phyloP scores from a whole-genome alignment of 2,329 filamentous ascomycete genomes.

The Cladobotryum mycophilum region DNA sequence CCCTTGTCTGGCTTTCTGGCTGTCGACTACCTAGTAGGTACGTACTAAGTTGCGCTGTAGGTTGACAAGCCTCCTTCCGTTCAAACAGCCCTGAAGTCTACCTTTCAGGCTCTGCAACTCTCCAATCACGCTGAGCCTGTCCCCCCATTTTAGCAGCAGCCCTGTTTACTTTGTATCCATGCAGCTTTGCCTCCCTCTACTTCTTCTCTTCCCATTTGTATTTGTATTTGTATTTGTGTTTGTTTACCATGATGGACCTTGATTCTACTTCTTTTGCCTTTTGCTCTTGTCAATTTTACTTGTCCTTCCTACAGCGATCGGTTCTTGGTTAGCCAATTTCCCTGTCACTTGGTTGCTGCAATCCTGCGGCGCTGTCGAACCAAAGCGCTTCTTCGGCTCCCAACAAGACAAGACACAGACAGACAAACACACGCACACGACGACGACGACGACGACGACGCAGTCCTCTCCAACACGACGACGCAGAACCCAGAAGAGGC shows the following conservation, averaged over 20 bases:
- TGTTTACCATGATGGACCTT: no score
- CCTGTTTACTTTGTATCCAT: not conserved
- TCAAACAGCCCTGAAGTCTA: not conserved
- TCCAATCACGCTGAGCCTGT: not conserved
- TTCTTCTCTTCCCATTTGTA: no score
- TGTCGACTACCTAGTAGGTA: no score
- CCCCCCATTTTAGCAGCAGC: constrained; percentile 1
- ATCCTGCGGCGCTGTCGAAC: no score
- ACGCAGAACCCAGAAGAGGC: no score
- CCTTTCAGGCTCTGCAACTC: not conserved
- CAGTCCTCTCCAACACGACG: no score
- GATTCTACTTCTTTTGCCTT: not conserved
- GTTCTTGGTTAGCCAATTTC: not conserved
- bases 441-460: no score
- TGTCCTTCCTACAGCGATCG: not conserved
- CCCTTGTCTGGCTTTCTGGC: not conserved
- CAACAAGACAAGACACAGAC: not conserved
- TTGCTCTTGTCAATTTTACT: not conserved
- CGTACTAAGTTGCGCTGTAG: not conserved
- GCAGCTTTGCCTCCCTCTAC: not conserved
- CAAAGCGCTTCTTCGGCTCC: no score
- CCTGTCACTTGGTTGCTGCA: no score
- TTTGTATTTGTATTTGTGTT: no score
- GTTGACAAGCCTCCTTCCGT: constrained; percentile 1
- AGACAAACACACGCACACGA: not conserved